Evolutionary conservation across 2,329 filamentous ascomycete genomes (phyloP), one percentile per base, ranked within the genome.

Genomic region (Conoideocrella luteorostrata): DNA sequence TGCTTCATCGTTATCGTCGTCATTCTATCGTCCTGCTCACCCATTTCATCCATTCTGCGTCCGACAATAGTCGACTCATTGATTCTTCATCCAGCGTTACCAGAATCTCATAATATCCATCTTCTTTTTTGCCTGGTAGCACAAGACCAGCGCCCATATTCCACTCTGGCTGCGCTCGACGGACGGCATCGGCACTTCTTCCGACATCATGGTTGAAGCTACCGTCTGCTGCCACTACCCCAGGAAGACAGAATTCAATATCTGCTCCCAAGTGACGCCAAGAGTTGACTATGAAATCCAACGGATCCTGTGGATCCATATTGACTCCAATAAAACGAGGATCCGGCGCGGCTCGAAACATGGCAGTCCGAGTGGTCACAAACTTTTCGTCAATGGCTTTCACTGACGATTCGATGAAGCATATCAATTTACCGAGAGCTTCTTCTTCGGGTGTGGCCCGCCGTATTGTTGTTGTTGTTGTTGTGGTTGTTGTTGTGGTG

Each of bases 191-290:
- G 0, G 63, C 51, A 39, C 39, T 47, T 15, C 45, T 29, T n/a
- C 29, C 24, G 9, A 10, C 15, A 12, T 26, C 37, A 7, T 6
- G 15, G 12, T 11, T n/a, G 7, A 6, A 6, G 13, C 3, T 35
- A 20, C 34, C 3, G 20, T 9, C 41, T 20, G 20, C 41, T n/a
- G 39, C 24, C 17, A n/a, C 12, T 6, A 41, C 11, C 15, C 59
- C 60, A 1, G 61, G 56, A 11, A 65, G 52, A 6, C 38, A 22
- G 56, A 68, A 72, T 47, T 57, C 50, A 5, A 63, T 59, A 46
- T 71, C 66, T 18, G 62, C 65, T 2, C 68, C 69, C 48, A 71
- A 65, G 44, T 63, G 59, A 7, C 66, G 57, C 69, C 69, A 72
- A 4, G 67, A 70, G 48, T 71, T 71, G 57, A 71, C 67, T 10